A percentile compares a stretch with the other conserved stretches of the same genome.
Evolutionary conservation across 371 early-diverging fungal genomes (phyloP).

Genomic region (Mucor piriformis): DNA sequence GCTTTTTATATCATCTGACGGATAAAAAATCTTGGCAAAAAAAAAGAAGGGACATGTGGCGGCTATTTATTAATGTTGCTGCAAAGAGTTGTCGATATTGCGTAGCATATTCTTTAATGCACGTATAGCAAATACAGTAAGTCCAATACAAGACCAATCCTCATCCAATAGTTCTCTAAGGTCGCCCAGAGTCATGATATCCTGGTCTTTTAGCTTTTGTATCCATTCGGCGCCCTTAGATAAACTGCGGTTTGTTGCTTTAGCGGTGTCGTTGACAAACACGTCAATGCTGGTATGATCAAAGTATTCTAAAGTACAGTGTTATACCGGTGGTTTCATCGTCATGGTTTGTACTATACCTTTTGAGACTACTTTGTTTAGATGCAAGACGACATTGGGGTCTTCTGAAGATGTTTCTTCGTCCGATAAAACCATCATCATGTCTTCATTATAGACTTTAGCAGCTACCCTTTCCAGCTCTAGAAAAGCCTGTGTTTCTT

Average conservation of each 20-base stretch:
- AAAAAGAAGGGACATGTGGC: background rate
- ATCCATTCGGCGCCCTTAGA: conserved; percentile 75
- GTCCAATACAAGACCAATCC: conserved; percentile 69
- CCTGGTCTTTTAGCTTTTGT: conserved; percentile 64
- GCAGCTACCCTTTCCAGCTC: conserved; percentile 15
- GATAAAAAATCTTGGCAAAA: background rate
- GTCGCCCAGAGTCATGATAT: conserved; percentile 78
- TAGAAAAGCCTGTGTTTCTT: conserved; percentile 21
- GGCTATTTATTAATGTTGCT: background rate
- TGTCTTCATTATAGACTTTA: conserved; percentile 1
- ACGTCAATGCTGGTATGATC: conserved; percentile 65
- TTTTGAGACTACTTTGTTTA: conserved; percentile 5
- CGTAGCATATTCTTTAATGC: conserved; percentile 69
- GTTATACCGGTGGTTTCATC: background rate
- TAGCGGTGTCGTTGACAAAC: conserved; percentile 65
- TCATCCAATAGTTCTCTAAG: conserved; percentile 68
- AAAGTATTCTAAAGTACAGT: conserved; percentile 39
- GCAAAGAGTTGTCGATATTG: background rate
- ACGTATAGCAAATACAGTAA: conserved; percentile 84
- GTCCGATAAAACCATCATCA: background rate
- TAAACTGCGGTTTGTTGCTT: conserved; percentile 59
- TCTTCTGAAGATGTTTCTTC: conserved; percentile 1
- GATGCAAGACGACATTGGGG: background rate
- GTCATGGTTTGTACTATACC: background rate
- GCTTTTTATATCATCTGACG: background rate